Evolutionary conservation across 108 stramenopile genomes (phyloP).

Genomic region (Fistulifera pelliculosa): DNA sequence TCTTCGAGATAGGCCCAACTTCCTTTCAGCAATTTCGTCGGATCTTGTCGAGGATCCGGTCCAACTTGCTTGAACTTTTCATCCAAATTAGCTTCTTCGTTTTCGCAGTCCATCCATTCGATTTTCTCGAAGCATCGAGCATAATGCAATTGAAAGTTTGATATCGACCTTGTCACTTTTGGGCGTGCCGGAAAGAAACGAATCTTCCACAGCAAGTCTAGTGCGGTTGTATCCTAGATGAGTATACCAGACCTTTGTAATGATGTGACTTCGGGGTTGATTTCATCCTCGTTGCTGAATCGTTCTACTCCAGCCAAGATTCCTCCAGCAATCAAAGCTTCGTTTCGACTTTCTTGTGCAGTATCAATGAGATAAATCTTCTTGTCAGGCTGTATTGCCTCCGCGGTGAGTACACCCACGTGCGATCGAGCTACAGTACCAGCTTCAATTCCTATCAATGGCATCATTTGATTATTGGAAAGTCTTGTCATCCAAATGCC

Average conservation of each 20-base stretch:
- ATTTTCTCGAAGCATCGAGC: constrained; percentile 66
- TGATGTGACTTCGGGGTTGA: constrained; percentile 49
- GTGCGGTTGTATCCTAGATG: constrained; percentile 82
- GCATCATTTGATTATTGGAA: constrained; percentile 39
- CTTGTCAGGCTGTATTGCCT: constrained; percentile 25
- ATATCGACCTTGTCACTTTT: constrained; percentile 35
- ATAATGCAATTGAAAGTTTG: constrained; percentile 74
- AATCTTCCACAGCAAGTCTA: constrained; percentile 45
- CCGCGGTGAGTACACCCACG: constrained; percentile 27
- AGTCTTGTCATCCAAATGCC: constrained; percentile 18
- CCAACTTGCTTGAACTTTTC: too few species aligned
- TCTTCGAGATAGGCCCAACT: constrained; percentile 79
- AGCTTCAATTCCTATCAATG: constrained; percentile 70
- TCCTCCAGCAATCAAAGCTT: constrained; percentile 52
- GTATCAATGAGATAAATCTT: constrained; percentile 68
- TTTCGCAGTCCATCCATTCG: constrained; percentile 77
- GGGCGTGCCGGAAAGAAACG: constrained; percentile 29
- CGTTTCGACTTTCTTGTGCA: constrained; percentile 59
- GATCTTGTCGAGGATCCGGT: constrained; percentile 64
- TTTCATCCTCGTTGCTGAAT: constrained; percentile 7
- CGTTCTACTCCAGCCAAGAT: constrained; percentile 25
- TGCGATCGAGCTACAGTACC: constrained; percentile 59
- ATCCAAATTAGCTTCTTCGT: constrained; percentile 54
- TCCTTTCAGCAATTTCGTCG: constrained; percentile 57
- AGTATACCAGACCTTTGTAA: constrained; percentile 90